Percentiles rank a stretch among this genome's conserved stretches.
These are phyloP conservation scores for Sclerotinia trifoliorum DNA, from an alignment of 2,329 filamentous ascomycete genomes.

Conservation along the genomic window DNA sequence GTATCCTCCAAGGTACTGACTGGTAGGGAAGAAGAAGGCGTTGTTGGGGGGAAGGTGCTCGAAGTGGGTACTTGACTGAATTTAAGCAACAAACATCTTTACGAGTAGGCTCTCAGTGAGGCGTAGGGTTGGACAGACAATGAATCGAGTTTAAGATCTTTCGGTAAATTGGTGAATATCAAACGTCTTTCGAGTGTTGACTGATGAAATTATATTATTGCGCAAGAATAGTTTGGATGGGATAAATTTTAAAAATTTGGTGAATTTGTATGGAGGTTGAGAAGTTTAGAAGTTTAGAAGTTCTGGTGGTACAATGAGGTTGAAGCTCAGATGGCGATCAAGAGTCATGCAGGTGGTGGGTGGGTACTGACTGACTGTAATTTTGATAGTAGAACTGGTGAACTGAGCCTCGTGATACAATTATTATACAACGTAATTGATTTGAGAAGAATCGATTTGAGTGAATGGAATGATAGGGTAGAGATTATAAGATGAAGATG, in stretches of 20 bases:
- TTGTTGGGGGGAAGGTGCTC: neutral
- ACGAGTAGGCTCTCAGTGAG: constrained; percentile 1
- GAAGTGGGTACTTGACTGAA: constrained; percentile 15
- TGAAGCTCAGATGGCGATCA: constrained; percentile 13
- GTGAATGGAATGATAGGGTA: neutral
- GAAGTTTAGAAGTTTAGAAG: neutral
- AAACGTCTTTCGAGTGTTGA: neutral
- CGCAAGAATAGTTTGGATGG: neutral
- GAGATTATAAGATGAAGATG: neutral
- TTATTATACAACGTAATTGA: neutral
- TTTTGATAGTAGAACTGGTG: neutral
- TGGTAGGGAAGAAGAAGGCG: neutral
- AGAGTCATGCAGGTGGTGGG: constrained; percentile 5
- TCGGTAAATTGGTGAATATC: too few relatives aligned
- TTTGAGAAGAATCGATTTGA: neutral
- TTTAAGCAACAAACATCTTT: constrained; percentile 18
- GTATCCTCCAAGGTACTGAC: constrained; percentile 1
- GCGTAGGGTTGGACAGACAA: neutral
- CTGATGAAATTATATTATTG: neutral
- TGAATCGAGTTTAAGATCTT: neutral
- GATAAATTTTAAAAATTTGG: too few relatives aligned
- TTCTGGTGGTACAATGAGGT: constrained; percentile 12
- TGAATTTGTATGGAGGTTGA: neutral
- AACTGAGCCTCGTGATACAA: constrained; percentile 3
- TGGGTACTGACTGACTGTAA: neutral